phyloP scores from a whole-genome alignment of 164 flowering plant species.

The Vitis cinerea region DNA sequence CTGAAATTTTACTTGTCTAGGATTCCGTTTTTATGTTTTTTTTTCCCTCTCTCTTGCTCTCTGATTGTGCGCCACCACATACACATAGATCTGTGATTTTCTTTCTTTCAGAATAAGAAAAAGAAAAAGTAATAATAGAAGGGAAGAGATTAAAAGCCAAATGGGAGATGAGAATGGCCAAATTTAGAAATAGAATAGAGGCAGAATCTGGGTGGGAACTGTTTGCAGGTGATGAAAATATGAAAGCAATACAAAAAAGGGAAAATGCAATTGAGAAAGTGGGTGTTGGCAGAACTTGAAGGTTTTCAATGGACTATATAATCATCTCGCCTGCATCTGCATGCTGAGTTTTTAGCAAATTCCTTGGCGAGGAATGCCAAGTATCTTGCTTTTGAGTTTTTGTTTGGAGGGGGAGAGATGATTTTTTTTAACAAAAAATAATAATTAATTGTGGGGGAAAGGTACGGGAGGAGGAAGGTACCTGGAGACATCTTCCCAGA shows the following conservation, averaged over 20 bases:
- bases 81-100: conserved; percentile 5
- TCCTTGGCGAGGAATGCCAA: no score
- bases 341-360: background rate
- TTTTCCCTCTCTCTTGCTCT: background rate
- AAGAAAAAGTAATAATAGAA: background rate
- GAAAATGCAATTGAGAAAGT: no score
- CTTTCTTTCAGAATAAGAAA: background rate
- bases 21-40: conserved; percentile 5
- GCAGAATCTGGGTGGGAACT: background rate
- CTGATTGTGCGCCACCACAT: background rate
- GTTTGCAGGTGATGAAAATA: background rate
- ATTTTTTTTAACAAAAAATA: background rate
- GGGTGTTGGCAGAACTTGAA: no score
- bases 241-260: no score
- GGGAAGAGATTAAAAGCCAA: no score
- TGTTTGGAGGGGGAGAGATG: background rate
- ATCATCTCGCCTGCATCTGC: no score
- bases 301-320: no score
- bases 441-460: background rate
- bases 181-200: background rate
- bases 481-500: conserved; percentile 49
- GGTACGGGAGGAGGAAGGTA: conserved; percentile 3
- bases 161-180: no score
- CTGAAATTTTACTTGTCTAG: background rate
- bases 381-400: background rate